Conservation (phyloP, 2,329 filamentous ascomycete genomes). For the Botrytis paeoniae region DNA sequence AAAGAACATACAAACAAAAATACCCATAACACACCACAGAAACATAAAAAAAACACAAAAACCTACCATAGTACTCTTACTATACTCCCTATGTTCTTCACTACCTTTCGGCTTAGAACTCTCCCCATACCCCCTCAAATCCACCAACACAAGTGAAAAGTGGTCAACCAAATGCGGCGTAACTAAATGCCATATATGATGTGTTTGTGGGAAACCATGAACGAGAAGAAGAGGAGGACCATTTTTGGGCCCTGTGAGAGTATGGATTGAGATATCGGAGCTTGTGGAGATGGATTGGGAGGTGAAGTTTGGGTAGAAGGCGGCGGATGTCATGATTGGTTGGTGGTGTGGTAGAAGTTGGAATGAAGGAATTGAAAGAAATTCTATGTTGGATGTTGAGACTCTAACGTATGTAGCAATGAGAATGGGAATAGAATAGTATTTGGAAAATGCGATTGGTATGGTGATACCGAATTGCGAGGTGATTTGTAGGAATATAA, state of each 20-base stretch:
- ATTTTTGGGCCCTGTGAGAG: not conserved
- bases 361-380: not conserved
- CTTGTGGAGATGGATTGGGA: not conserved
- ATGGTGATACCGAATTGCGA: not conserved
- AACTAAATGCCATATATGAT: constrained; percentile 51
- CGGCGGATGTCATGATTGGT: not conserved
- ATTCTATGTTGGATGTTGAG: too few species aligned
- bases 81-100: constrained; percentile 38
- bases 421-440: not conserved
- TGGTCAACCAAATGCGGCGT: constrained; percentile 40
- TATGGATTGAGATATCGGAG: not conserved
- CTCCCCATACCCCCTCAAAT: constrained; percentile 51
- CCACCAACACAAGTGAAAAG: constrained; percentile 47
- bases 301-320: constrained; percentile 1
- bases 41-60: not conserved
- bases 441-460: too few species aligned
- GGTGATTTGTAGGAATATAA: not conserved
- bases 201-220: constrained; percentile 53
- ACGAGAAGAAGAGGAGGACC: constrained; percentile 46
- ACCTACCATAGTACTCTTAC: constrained; percentile 49
- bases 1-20: not conserved
- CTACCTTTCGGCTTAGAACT: constrained; percentile 45
- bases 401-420: not conserved
- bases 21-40: not conserved
- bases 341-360: not conserved